Evolutionary conservation across 352 stramenopile species (phyloP), one percentile per base, ranked within the genome.

Genomic region (Globisporangium paddicum): DNA sequence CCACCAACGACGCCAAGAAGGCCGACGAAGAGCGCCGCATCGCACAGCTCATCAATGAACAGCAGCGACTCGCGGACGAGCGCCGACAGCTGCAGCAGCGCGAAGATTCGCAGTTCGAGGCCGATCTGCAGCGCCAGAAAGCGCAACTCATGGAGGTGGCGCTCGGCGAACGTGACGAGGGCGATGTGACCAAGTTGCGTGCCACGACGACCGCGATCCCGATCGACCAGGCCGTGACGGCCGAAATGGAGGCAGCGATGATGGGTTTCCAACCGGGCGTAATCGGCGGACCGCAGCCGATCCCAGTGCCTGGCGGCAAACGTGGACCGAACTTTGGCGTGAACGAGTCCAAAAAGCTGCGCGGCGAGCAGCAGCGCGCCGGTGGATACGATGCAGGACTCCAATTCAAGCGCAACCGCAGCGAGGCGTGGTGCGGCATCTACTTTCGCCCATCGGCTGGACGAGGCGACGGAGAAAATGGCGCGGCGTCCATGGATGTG

Each of bases 161-260:
- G 9, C 67, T 95, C 2, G 85, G 85, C 32, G 85, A 95, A 60
- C 85, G 85, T 4, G 82, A 95, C 41, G 85, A 91, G 44, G 75
- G 75, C 54, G 82, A 95, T 19, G 81, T 95, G 16, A 70, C 72
- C 30, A 83, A 89, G 58, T 32, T 95, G 26, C 79, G 80, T 18
- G 75, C 74, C 5, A 92, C 85, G 2, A 95, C 85, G 21, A 95
- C 85, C 0, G 82, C 82, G 10, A 78, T 93, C 54, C 85, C 85
- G 4, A 95, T 95, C 57, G 85, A 95, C 55, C 85, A 95, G 64
- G 74, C 85, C 2, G 77, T 95, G n/a, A 91, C 81, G 2, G 85
- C 85, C 13, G 85, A 95, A 60, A 95, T 95, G 85, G 85, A 95
- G 59, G 85, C 85, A 0, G 85, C 85, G 5, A 95, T 95, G 85